Evolutionary conservation across 345 rosid genomes (phyloP).

Genomic region (Punica granatum): DNA sequence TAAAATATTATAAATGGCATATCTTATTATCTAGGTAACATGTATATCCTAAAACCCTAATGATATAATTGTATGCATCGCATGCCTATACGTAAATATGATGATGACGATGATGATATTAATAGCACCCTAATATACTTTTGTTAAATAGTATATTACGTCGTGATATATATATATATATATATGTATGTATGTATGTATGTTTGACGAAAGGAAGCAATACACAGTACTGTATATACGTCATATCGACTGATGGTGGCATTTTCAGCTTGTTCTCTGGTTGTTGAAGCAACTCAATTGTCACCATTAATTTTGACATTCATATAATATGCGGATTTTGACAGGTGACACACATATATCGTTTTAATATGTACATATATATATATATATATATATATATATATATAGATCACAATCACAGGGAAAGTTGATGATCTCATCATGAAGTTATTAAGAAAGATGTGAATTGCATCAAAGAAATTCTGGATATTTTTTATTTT

Average conservation of each 20-base stretch:
- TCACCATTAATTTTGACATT: slow-evolving; percentile 5
- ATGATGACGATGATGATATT: too few relatives aligned
- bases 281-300: slow-evolving; percentile 10
- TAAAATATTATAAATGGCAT: too few relatives aligned
- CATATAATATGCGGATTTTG: neutral
- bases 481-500: too few relatives aligned
- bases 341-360: neutral
- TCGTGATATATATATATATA: neutral
- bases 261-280: neutral
- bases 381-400: neutral
- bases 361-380: neutral
- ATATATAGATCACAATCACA: neutral
- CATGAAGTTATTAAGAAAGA: neutral
- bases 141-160: neutral
- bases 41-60: too few relatives aligned
- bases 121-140: too few relatives aligned
- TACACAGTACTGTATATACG: neutral
- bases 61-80: too few relatives aligned
- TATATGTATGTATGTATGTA: too few relatives aligned
- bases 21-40: too few relatives aligned
- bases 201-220: neutral
- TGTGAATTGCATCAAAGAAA: neutral
- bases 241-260: neutral
- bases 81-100: too few relatives aligned
- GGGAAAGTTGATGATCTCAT: neutral